Evolutionary conservation across 441 rosid species (phyloP).

Genomic region (Populus hybrid): DNA sequence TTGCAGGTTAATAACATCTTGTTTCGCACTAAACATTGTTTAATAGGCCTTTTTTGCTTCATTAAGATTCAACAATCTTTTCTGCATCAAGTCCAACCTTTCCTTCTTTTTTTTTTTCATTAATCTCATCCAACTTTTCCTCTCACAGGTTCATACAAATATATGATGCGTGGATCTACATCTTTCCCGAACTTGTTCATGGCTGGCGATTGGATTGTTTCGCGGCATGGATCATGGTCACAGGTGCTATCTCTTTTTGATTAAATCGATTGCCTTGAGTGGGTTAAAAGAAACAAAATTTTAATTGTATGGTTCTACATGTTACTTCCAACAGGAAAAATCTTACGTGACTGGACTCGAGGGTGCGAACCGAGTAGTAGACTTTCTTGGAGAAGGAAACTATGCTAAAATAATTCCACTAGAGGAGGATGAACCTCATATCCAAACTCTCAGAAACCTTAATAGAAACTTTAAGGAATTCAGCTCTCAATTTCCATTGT

Average conservation of each 20-base stretch:
- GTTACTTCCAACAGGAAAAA: slow-evolving; percentile 36
- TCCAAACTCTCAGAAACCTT: slow-evolving; percentile 41
- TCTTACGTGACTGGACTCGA: slow-evolving; percentile 56
- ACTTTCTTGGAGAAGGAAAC: slow-evolving; percentile 50
- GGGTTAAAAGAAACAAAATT: not conserved
- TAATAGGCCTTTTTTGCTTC: not conserved
- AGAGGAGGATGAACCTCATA: slow-evolving; percentile 56
- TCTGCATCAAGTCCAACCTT: not conserved
- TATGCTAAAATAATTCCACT: slow-evolving; percentile 47
- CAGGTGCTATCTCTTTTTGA: slow-evolving; percentile 28
- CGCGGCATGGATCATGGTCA: slow-evolving; percentile 67
- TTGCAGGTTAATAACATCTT: not conserved
- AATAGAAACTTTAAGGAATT: slow-evolving; percentile 45
- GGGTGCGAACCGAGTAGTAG: slow-evolving; percentile 47
- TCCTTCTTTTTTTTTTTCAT: not conserved
- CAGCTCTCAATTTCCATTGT: slow-evolving; percentile 36
- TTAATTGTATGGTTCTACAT: too few relatives aligned
- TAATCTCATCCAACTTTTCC: not conserved
- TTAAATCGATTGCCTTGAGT: not conserved
- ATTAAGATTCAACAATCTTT: not conserved
- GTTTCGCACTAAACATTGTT: not conserved
- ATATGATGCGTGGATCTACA: slow-evolving; percentile 58
- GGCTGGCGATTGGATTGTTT: slow-evolving; percentile 67
- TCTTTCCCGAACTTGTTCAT: slow-evolving; percentile 58
- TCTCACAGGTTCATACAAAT: slow-evolving; percentile 52